Base-by-base conservation (phyloP, 129 eudicot species). In the Tanacetum coccineum region DNA sequence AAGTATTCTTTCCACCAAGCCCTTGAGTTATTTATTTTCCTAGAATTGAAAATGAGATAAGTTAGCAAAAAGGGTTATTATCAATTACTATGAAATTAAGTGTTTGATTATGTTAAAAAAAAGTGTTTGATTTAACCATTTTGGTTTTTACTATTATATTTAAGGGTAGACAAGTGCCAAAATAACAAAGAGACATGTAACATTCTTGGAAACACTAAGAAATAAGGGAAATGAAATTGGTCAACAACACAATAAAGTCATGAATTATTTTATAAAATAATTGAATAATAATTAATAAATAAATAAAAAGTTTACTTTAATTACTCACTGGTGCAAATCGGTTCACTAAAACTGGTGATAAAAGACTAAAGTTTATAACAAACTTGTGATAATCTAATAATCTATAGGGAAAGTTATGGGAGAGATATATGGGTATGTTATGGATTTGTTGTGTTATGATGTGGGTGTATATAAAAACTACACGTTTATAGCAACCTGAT, bases 151-250 rank as follows among this genome's bases (percentile, higher is more conserved):
- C 32, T 44, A 52, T 13, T 36, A 61, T 15, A 17, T 47, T 11
- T 17, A 42, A 56, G 64, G 71, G 36, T 22, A 73, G 71, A 64
- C 78, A 64, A 64, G 78, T 73, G 78, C 68, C 54, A 22, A 65
- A 73, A 46, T 26, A 30, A 64, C 22, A 73, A 64, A 64, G 40
- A 64, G 64, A 47, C 78, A 64, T 67, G 78, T 73, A 64, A 53
- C 65, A 64, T 73, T 22, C 22, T 64, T 63, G 64, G 64, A 53
- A 53, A 73, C 20, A 52, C 63, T 32, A 26, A 50, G 13, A 11
- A 22, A 58, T 22, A 58, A 14, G 62, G 45, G 18, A 39, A 57
- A 57, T 56, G 46, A 59, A 70, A 57, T 44, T 18, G n/a, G 57
- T 70, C 59, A 48, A 60, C 21, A 18, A 71, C 19, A n/a, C 69